These are phyloP conservation scores for Santalum album DNA, from an alignment of 164 flowering plant species.

Conservation along the genomic window DNA sequence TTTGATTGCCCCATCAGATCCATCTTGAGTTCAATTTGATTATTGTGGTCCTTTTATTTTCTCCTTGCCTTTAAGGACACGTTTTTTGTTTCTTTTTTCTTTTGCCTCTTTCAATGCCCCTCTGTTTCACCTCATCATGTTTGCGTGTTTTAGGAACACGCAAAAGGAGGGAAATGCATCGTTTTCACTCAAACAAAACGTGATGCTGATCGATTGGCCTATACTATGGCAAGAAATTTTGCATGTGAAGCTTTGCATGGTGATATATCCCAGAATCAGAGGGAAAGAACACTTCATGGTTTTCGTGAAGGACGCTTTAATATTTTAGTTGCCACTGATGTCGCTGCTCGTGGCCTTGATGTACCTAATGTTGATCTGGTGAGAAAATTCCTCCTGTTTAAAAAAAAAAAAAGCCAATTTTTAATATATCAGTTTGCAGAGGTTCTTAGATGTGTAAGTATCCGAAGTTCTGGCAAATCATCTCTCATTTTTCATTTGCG, in stretches of 20 bases:
- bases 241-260: constrained; percentile 86
- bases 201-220: constrained; percentile 81
- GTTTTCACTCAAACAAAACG: constrained; percentile 91
- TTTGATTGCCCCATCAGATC: not conserved
- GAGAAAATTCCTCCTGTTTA: too few relatives aligned
- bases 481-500: too few relatives aligned
- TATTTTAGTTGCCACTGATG: constrained; percentile 72
- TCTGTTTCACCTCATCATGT: not conserved
- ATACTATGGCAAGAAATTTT: constrained; percentile 44
- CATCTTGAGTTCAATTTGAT: too few relatives aligned
- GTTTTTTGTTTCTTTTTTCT: too few relatives aligned
- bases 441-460: too few relatives aligned
- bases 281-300: constrained; percentile 70
- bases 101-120: not conserved
- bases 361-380: constrained; percentile 94
- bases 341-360: constrained; percentile 85
- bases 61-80: too few relatives aligned
- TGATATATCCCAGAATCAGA: constrained; percentile 67
- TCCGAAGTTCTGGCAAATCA: too few relatives aligned
- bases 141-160: constrained; percentile 59
- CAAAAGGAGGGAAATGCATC: constrained; percentile 87
- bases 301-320: constrained; percentile 70
- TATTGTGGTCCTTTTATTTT: not conserved
- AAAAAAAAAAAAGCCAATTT: too few relatives aligned
- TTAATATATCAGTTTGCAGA: too few relatives aligned